phyloP scores from a whole-genome alignment of 768 basidiomycete species.

The Sarcomyxa edulis region DNA sequence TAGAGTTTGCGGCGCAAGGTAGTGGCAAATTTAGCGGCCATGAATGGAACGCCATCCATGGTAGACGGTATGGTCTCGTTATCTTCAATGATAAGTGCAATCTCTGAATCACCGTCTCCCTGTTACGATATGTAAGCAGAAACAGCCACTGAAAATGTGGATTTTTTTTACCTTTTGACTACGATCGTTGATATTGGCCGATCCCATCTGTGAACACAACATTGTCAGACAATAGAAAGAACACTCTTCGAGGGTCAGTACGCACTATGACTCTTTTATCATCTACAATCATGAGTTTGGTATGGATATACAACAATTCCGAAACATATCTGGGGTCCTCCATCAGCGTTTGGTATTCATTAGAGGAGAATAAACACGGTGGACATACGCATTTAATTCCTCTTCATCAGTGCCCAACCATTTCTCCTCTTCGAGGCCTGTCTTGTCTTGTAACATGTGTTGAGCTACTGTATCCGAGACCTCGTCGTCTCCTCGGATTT shows the following conservation, averaged over 20 bases:
- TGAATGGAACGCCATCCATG: conserved; percentile 76
- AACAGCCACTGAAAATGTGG: neutral
- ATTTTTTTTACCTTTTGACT: conserved; percentile 55
- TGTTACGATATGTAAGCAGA: conserved; percentile 16
- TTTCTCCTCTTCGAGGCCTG: conserved; percentile 61
- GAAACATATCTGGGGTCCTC: conserved; percentile 58
- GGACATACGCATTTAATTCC: conserved; percentile 70
- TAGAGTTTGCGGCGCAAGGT: conserved; percentile 79
- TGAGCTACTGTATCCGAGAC: conserved; percentile 79
- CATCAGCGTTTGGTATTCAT: conserved; percentile 9
- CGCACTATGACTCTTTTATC: conserved; percentile 84
- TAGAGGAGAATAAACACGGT: conserved; percentile 7
- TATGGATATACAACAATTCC: conserved; percentile 81
- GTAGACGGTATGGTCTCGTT: conserved; percentile 63
- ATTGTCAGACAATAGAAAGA: neutral
- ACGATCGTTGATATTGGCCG: conserved; percentile 89
- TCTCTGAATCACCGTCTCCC: conserved; percentile 95
- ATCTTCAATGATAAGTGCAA: conserved; percentile 90
- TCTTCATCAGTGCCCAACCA: conserved; percentile 86
- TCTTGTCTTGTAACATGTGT: conserved; percentile 65
- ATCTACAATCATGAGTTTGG: conserved; percentile 93
- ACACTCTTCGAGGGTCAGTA: conserved; percentile 9
- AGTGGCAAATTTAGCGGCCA: conserved; percentile 77
- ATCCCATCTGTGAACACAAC: conserved; percentile 65
- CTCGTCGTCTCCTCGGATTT: conserved; percentile 48